phyloP scores from a whole-genome alignment of 1,284 basidiomycete genomes.

The Melampsora larici-populina region DNA sequence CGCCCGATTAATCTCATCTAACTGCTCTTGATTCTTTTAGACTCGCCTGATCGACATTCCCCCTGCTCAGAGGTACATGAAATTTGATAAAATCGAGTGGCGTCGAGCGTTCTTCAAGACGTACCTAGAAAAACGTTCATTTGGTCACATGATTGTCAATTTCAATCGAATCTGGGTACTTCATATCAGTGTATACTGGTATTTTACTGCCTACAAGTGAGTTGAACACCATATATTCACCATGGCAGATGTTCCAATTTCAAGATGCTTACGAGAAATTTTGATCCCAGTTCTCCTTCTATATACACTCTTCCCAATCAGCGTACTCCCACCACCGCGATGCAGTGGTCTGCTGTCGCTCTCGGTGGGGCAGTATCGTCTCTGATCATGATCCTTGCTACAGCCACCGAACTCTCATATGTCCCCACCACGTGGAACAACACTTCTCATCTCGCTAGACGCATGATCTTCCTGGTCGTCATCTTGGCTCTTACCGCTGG shows the following conservation, averaged over 20 bases:
- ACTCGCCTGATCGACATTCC: slow-evolving; percentile 83
- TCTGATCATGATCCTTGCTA: slow-evolving; percentile 87
- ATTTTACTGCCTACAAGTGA: slow-evolving; percentile 67
- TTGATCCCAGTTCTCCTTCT: slow-evolving; percentile 76
- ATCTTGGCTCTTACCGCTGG: slow-evolving; percentile 79
- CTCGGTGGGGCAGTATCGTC: slow-evolving; percentile 86
- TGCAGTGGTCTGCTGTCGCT: slow-evolving; percentile 82
- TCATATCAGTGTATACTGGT: slow-evolving; percentile 87
- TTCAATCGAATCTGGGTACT: slow-evolving; percentile 98
- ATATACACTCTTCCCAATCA: slow-evolving; percentile 63
- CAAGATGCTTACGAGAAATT: slow-evolving; percentile 1
- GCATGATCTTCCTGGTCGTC: slow-evolving; percentile 76
- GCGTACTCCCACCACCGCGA: slow-evolving; percentile 63
- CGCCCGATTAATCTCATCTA: neutral
- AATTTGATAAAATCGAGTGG: slow-evolving; percentile 92
- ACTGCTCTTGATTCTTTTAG: slow-evolving; percentile 53
- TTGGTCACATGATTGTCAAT: slow-evolving; percentile 90
- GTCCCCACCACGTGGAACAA: slow-evolving; percentile 97
- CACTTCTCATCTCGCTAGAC: slow-evolving; percentile 82
- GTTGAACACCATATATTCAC: neutral
- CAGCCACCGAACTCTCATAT: slow-evolving; percentile 86
- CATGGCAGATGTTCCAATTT: neutral
- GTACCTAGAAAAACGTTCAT: slow-evolving; percentile 89
- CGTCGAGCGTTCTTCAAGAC: slow-evolving; percentile 93
- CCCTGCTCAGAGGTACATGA: slow-evolving; percentile 86